Percentiles rank a stretch among this genome's conserved stretches.
Conservation (phyloP, 148 eudicot genomes). For the Arctostaphylos glauca region DNA sequence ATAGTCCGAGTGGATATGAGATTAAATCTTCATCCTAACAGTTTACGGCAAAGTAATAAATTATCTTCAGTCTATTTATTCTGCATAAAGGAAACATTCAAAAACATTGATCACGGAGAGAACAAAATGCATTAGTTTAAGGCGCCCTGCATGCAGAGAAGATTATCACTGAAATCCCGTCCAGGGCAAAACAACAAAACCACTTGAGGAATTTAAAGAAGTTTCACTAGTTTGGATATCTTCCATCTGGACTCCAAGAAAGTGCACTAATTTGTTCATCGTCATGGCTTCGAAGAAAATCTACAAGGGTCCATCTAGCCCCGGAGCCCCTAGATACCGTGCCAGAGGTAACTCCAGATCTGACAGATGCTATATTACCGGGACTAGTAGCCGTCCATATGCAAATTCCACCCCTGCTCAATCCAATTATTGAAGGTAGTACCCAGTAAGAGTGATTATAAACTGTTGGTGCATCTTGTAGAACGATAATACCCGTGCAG, state of each 20-base stretch:
- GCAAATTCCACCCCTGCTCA: constrained; percentile 89
- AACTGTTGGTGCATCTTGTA: background rate
- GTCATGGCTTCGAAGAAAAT: constrained; percentile 71
- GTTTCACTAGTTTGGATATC: constrained; percentile 59
- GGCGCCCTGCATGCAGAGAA: background rate
- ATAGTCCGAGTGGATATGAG: background rate
- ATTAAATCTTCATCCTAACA: background rate
- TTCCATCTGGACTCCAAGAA: constrained; percentile 99
- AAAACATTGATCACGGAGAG: background rate
- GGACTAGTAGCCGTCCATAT: constrained; percentile 95
- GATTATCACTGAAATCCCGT: background rate
- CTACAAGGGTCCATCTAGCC: constrained; percentile 84
- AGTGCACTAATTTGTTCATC: constrained; percentile 84
- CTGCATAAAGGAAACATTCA: background rate
- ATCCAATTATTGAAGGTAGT: constrained; percentile 14
- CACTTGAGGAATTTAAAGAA: constrained; percentile 1
- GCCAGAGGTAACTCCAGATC: constrained; percentile 76
- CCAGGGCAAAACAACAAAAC: background rate
- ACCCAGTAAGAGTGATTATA: constrained; percentile 2
- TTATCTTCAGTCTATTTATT: background rate
- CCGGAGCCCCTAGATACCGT: constrained; percentile 76
- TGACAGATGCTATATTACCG: constrained; percentile 84
- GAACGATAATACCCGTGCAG: background rate
- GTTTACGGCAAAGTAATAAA: background rate
- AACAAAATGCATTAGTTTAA: background rate